A percentile compares a stretch with the other conserved stretches of the same genome.
These are phyloP conservation scores for Phylloporus rhodoxanthus DNA, from an alignment of 768 basidiomycete species.

Conservation along the genomic window DNA sequence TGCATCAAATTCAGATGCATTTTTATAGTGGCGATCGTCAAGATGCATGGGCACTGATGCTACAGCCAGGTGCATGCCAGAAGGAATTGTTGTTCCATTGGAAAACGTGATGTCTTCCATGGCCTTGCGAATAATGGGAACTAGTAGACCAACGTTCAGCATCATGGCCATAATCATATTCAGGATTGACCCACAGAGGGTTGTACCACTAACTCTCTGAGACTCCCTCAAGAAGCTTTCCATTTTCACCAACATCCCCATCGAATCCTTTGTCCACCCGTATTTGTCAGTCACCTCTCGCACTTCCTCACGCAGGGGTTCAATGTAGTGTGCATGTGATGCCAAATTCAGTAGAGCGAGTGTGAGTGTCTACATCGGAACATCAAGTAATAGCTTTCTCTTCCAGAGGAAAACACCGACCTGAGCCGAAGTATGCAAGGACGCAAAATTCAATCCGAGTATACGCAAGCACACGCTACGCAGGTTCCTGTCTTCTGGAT, in stretches of 20 bases:
- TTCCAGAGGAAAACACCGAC: conserved; percentile 14
- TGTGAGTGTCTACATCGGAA: conserved; percentile 25
- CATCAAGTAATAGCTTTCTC: background rate
- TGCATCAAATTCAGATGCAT: conserved; percentile 38
- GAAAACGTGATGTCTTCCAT: conserved; percentile 31
- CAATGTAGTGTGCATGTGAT: conserved; percentile 34
- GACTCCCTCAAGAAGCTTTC: conserved; percentile 43
- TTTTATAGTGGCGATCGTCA: conserved; percentile 39
- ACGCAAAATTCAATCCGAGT: conserved; percentile 35
- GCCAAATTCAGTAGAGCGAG: conserved; percentile 39
- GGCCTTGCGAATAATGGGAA: conserved; percentile 31
- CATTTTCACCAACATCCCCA: conserved; percentile 33
- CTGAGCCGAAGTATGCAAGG: conserved; percentile 32
- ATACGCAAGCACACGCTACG: conserved; percentile 29
- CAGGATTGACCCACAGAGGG: conserved; percentile 23
- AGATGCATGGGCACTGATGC: conserved; percentile 32
- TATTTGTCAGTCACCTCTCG: conserved; percentile 26
- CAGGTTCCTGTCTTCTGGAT: conserved; percentile 24
- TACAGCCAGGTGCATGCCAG: conserved; percentile 34
- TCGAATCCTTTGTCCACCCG: conserved; percentile 31
- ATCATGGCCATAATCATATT: background rate
- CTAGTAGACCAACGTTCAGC: conserved; percentile 14
- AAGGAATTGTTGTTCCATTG: conserved; percentile 34
- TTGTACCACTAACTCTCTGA: conserved; percentile 32
- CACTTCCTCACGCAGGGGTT: conserved; percentile 38